phyloP scores from a whole-genome alignment of 2,329 filamentous ascomycete genomes.

The Scedosporium minutisporum region DNA sequence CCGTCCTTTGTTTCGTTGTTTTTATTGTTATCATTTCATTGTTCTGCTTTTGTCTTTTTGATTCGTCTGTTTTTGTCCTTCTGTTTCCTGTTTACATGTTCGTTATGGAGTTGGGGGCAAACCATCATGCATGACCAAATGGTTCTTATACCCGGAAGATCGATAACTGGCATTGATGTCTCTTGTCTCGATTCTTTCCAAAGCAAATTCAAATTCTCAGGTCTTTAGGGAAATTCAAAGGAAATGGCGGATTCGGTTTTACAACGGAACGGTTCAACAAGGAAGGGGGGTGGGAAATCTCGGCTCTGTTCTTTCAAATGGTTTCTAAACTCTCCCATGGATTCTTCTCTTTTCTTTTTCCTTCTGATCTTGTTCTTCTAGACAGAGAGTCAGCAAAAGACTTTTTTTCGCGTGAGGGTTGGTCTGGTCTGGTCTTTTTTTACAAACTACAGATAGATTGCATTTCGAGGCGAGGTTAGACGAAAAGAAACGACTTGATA shows the following conservation, averaged over 20 bases:
- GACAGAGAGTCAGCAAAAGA: not conserved
- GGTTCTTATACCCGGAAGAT: not conserved
- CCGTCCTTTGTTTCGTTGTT: not conserved
- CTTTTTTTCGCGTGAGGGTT: not conserved
- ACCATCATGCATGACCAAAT: not conserved
- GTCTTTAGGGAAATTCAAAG: not conserved
- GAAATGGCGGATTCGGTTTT: not conserved
- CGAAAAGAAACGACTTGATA: conserved; percentile 2
- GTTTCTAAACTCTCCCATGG: not conserved
- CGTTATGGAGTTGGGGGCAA: not conserved
- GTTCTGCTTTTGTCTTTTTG: not conserved
- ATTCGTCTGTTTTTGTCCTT: not conserved
- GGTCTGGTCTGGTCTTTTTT: not conserved
- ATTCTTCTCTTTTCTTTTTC: conserved; percentile 6
- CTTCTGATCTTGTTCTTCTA: not conserved
- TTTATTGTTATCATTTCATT: not conserved
- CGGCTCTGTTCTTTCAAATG: not conserved
- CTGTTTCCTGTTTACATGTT: not conserved
- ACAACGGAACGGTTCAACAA: not conserved
- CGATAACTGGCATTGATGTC: not conserved
- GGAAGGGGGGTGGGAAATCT: not conserved
- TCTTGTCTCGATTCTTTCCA: not conserved
- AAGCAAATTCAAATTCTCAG: not conserved
- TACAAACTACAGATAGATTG: not conserved
- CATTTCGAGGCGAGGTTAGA: not conserved